Evolutionary conservation across 2,329 filamentous ascomycete genomes (phyloP), one percentile per base, ranked within the genome.

Genomic region (Monosporascus sp.): DNA sequence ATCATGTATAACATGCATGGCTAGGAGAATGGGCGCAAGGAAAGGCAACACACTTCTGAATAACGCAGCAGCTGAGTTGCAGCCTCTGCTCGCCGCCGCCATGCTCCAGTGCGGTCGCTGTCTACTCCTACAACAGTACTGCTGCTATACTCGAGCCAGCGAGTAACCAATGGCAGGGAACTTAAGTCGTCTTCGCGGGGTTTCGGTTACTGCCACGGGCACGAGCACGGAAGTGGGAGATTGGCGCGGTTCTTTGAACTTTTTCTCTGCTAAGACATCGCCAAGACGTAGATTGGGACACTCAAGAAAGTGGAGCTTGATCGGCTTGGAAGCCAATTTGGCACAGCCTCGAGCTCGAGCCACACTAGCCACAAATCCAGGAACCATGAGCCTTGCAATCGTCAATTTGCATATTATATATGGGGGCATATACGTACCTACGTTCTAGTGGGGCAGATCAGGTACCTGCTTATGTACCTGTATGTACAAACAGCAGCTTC

Each of bases 1-100:
- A 54, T 55, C 54, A 56, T 51, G 40, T n/a, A 31, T n/a, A 37
- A 5, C 22, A 24, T 37, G 40, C 19, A 24, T 51, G 41, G 48
- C 49, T 17, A n/a, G 27, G 37, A 19, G 47, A 52, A n/a, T 16
- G 38, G 38, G 9, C 43, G 9, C 38, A 27, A 48, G 51, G 53
- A 40, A 31, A 9, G 27, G 7, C 6, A 43, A 67, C 78, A 66
- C 65, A 85, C 82, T 73, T 65, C 74, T 73, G 54, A 84, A 61
- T 52, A 78, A 70, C 58, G 73, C 72, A 62, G 75, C 72, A 55
- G 77, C 68, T 65, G 75, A 75, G 65, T 70, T 74, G 60, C 77
- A 69, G 59, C 81, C 80, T 75, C 81, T 80, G 72, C 80, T 81
- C 63, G 79, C 76, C 60, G 78, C 75, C 60, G 78, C 73, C 81